Evolutionary conservation across 2,329 filamentous ascomycete genomes (phyloP).

Genomic region (Cladorrhinum sp.): DNA sequence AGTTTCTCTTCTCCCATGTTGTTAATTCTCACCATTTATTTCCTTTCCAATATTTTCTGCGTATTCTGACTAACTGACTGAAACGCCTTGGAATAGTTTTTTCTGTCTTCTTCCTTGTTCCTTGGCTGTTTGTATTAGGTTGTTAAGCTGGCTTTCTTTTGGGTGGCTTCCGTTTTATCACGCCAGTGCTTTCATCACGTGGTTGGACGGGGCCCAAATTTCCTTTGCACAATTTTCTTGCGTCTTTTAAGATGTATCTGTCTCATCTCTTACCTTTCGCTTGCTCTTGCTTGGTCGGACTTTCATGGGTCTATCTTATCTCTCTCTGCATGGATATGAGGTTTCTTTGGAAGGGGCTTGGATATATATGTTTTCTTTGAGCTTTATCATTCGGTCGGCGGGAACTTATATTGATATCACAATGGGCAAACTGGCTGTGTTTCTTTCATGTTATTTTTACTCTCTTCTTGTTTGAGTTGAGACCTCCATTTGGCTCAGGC

Average conservation of each 20-base stretch:
- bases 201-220: no score
- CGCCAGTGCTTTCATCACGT: no score
- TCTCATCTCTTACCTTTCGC: background rate
- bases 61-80: background rate
- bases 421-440: background rate
- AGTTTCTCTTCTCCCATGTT: constrained; percentile 1
- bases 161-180: no score
- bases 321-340: background rate
- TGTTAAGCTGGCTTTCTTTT: background rate
- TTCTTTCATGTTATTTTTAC: background rate
- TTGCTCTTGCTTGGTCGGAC: background rate
- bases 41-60: background rate
- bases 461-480: background rate
- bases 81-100: background rate
- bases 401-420: background rate
- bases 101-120: background rate
- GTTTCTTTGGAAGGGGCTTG: background rate
- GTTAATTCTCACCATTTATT: background rate
- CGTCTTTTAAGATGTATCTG: no score
- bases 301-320: background rate
- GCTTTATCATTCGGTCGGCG: background rate
- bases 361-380: constrained; percentile 5
- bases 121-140: background rate
- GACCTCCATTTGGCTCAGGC: no score
- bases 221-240: background rate